These are phyloP conservation scores for Colletotrichum sojae DNA, from an alignment of 2,329 filamentous ascomycete species.

Conservation along the genomic window DNA sequence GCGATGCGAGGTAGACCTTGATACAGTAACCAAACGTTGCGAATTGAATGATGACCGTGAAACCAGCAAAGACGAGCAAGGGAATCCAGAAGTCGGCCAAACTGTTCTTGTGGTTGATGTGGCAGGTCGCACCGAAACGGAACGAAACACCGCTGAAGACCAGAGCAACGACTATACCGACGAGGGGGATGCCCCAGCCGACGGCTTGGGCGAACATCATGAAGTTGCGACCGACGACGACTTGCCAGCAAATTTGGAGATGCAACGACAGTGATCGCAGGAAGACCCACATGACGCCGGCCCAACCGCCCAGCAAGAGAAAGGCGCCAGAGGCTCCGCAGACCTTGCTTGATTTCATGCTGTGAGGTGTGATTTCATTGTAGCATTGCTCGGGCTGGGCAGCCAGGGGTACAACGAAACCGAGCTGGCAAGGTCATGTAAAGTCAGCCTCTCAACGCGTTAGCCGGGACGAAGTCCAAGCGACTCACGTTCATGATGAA, in stretches of 20 bases:
- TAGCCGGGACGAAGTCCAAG: background rate
- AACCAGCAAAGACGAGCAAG: constrained; percentile 81
- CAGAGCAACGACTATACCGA: constrained; percentile 83
- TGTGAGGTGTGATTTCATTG: constrained; percentile 92
- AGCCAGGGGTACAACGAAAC: constrained; percentile 90
- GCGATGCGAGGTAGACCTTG: constrained; percentile 90
- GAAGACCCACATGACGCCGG: constrained; percentile 90
- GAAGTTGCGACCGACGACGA: constrained; percentile 88
- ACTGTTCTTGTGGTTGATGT: constrained; percentile 92
- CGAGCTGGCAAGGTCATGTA: constrained; percentile 69
- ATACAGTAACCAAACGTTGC: constrained; percentile 93
- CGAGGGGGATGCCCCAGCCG: constrained; percentile 87
- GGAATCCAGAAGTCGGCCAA: constrained; percentile 93
- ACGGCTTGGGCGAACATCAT: constrained; percentile 86
- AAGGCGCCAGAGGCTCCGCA: constrained; percentile 93
- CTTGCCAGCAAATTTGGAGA: constrained; percentile 98
- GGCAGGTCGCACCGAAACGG: constrained; percentile 91
- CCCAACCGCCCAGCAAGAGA: constrained; percentile 87
- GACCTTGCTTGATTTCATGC: constrained; percentile 85
- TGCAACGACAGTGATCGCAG: constrained; percentile 92
- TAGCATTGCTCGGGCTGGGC: constrained; percentile 85
- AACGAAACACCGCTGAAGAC: constrained; percentile 93
- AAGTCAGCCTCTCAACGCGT: background rate
- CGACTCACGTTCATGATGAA: constrained; percentile 82
- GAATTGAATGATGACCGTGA: constrained; percentile 85